Conservation (phyloP, 192 early-diverging fungal genomes). For the Podila clonocystis region DNA sequence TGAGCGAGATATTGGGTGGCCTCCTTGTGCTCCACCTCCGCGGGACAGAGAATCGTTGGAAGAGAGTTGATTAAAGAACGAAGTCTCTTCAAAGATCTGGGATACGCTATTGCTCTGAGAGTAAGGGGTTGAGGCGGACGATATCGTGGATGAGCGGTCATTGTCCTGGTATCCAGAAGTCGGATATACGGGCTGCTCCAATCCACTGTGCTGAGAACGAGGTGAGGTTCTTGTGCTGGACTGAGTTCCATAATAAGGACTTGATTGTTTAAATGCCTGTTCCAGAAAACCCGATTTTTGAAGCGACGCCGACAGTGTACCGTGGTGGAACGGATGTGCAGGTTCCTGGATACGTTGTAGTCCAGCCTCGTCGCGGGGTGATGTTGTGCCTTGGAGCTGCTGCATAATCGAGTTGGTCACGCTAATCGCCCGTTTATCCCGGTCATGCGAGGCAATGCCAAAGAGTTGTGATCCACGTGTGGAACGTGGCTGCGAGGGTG, state of each 20-base stretch:
- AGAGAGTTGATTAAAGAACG: conserved; percentile 45
- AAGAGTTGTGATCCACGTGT: conserved; percentile 40
- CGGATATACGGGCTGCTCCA: not conserved
- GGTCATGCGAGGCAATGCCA: not conserved
- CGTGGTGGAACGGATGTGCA: conserved; percentile 39
- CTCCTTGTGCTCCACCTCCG: conserved; percentile 7
- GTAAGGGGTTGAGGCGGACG: conserved; percentile 37
- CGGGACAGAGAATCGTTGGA: conserved; percentile 40
- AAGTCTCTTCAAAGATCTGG: conserved; percentile 51
- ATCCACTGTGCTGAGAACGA: not conserved
- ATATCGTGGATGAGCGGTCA: conserved; percentile 34
- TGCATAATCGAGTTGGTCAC: not conserved
- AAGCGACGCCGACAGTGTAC: conserved; percentile 21
- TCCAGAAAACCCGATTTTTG: conserved; percentile 4
- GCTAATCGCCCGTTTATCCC: not conserved
- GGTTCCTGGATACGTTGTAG: conserved; percentile 20
- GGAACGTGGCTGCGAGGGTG: conserved; percentile 23
- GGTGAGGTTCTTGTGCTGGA: no score
- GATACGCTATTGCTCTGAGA: conserved; percentile 49
- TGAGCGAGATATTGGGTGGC: not conserved
- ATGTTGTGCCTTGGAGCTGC: conserved; percentile 7
- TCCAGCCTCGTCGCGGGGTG: conserved; percentile 7
- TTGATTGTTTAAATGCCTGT: not conserved
- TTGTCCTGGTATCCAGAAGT: conserved; percentile 14
- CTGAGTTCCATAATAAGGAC: no score